phyloP scores from a whole-genome alignment of 108 stramenopile genomes.

The Chaetoceros tenuissimus region DNA sequence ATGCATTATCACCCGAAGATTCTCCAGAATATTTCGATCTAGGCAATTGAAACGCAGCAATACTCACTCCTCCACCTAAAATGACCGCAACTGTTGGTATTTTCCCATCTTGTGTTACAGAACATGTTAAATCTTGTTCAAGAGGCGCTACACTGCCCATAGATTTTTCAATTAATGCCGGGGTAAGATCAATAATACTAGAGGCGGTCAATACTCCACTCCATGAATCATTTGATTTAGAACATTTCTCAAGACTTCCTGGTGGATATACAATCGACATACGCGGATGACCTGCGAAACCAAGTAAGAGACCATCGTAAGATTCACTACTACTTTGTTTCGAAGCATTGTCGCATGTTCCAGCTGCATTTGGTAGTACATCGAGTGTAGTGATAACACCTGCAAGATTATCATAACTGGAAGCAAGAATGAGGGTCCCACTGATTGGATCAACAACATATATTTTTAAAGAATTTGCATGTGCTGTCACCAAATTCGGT shows the following conservation, averaged over 20 bases:
- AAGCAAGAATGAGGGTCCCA: constrained; percentile 40
- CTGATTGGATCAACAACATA: constrained; percentile 44
- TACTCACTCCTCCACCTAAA: constrained; percentile 70
- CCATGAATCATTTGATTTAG: constrained; percentile 11
- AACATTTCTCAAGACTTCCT: constrained; percentile 4
- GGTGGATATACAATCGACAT: constrained; percentile 47
- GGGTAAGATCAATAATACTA: constrained; percentile 62
- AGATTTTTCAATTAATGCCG: constrained; percentile 37
- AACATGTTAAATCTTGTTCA: constrained; percentile 60
- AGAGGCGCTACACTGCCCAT: constrained; percentile 48
- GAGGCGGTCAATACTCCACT: constrained; percentile 55
- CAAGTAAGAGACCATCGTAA: constrained; percentile 50
- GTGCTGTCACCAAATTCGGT: constrained; percentile 79
- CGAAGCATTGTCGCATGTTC: neutral
- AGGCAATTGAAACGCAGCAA: constrained; percentile 46
- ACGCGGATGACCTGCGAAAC: constrained; percentile 70
- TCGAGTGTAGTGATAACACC: constrained; percentile 26
- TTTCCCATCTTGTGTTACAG: constrained; percentile 8
- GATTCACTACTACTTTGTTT: constrained; percentile 9
- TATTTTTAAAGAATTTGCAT: constrained; percentile 54
- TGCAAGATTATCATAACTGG: constrained; percentile 60
- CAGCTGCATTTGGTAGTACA: neutral
- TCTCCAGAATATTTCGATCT: neutral
- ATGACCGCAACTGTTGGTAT: constrained; percentile 48
- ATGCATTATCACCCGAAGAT: neutral